Base-by-base conservation (phyloP, 2,329 filamentous ascomycete genomes). In the Calonectria montana region DNA sequence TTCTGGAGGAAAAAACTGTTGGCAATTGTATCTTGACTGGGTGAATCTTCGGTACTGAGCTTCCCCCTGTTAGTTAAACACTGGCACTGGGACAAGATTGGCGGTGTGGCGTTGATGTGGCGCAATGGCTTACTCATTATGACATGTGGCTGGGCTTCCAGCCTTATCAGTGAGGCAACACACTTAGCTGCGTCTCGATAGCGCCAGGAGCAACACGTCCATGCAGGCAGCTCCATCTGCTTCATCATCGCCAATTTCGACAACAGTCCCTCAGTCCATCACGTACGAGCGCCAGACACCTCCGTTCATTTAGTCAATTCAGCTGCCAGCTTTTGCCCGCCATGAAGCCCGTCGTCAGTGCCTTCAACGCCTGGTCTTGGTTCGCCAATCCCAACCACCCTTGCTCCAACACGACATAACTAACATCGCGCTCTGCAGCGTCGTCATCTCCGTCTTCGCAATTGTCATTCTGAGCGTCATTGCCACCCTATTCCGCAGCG, bases 321-420 rank as follows among this genome's bases (percentile, higher is more conserved):
- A 45, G 29, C 37, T 70, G n/a, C 70, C 12, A 57, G 10, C 29
- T 66, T 18, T 18, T 55, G 70, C 69, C 84, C 87, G 91, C 81
- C 82, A 98, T 98, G 96, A 98, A 98, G 92, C 96, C 96, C 78
- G 88, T 98, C 82, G 94, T 98, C 79, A 94, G 94, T 82, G 93
- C 95, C 77, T 90, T 96, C 87, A 96, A 97, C 87, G 96, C 96
- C 81, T 98, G 96, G 95, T 94, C 92, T 87, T 98, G 96, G 96
- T 98, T 88, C 82, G 91, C 84, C 71, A 72, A 75, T 69, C 61
- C 76, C 59, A 68, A 43, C 50, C 69, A 41, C 45, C 68, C 63
- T 66, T 29, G 45, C 69, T 74, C 62, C 55, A 48, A 53, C 45
- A 50, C 67, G 70, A 72, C 55, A 59, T 68, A 66, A 75, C 80